Conservation (phyloP, 129 eudicot species). For the Scalesia atractyloides region DNA sequence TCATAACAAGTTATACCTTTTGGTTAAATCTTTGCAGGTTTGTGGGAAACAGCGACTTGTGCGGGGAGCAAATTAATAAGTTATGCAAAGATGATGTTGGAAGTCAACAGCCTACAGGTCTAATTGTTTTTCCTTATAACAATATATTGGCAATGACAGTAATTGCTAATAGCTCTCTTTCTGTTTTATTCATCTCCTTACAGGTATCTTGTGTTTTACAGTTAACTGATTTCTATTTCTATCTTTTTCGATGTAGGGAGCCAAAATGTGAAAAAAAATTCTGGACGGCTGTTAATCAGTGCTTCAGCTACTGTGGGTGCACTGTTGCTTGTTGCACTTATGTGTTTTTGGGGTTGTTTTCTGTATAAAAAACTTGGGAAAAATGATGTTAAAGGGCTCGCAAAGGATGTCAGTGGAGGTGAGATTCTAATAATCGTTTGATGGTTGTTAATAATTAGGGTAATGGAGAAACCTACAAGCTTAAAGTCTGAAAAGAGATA, state of each 20-base stretch:
- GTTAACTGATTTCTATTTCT: neutral
- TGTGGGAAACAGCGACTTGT: slow-evolving; percentile 79
- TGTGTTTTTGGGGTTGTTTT: slow-evolving; percentile 99
- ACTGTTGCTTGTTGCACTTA: slow-evolving; percentile 86
- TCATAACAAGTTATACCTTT: slow-evolving; percentile 1
- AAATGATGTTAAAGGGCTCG: slow-evolving; percentile 66
- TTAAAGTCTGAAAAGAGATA: slow-evolving; percentile 1
- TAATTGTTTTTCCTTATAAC: slow-evolving; percentile 6
- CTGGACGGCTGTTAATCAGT: slow-evolving; percentile 86
- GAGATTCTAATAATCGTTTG: slow-evolving; percentile 17
- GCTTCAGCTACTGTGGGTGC: slow-evolving; percentile 92
- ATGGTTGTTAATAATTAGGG: neutral
- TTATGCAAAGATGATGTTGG: slow-evolving; percentile 60
- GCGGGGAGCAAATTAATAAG: slow-evolving; percentile 73
- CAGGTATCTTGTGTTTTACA: neutral
- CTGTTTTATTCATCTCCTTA: neutral
- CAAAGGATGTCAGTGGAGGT: slow-evolving; percentile 95
- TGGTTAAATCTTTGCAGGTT: slow-evolving; percentile 52
- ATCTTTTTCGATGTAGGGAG: slow-evolving; percentile 27
- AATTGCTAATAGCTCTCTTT: slow-evolving; percentile 7
- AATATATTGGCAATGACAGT: slow-evolving; percentile 7
- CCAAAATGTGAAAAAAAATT: slow-evolving; percentile 65
- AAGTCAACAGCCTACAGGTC: slow-evolving; percentile 47
- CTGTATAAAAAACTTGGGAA: slow-evolving; percentile 90
- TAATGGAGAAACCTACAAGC: slow-evolving; percentile 6